A percentile compares a stretch with the other conserved stretches of the same genome.
phyloP scores from a whole-genome alignment of 441 rosid genomes.

The Gossypium davidsonii region DNA sequence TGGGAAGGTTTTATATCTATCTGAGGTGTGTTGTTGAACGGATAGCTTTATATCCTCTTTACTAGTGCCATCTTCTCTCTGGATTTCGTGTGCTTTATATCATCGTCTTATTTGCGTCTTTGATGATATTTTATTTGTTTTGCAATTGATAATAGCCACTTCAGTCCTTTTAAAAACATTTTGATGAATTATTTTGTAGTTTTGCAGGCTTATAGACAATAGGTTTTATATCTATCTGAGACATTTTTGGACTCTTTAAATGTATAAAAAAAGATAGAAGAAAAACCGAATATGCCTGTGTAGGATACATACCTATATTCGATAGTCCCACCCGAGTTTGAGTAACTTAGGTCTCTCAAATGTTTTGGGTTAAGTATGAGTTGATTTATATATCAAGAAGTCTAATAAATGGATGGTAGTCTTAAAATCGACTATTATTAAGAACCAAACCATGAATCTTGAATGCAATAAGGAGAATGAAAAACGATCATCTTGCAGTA shows the following conservation, averaged over 20 bases:
- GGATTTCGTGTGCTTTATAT: not conserved
- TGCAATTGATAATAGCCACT: not conserved
- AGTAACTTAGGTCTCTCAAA: not conserved
- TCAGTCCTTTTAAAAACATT: not conserved
- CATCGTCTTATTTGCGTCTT: not conserved
- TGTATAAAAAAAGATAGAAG: not conserved
- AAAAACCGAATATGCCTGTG: not conserved
- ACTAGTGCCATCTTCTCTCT: not conserved
- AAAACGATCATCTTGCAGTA: not conserved
- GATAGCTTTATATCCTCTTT: not conserved
- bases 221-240: not conserved
- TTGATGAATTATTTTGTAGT: not conserved
- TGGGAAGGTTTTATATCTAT: slow-evolving; percentile 80
- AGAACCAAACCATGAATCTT: not conserved
- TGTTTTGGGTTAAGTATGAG: not conserved
- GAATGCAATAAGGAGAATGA: not conserved
- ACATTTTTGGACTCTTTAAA: not conserved
- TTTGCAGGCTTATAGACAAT: not conserved
- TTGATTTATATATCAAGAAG: not conserved
- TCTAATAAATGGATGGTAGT: not conserved
- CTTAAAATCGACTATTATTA: not conserved
- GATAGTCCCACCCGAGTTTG: not conserved
- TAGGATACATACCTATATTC: not conserved
- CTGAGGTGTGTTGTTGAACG: slow-evolving; percentile 53
- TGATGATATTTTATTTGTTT: not conserved